These are phyloP conservation scores for Zanthoxylum bungeanum DNA, from an alignment of 345 rosid species.

Conservation along the genomic window DNA sequence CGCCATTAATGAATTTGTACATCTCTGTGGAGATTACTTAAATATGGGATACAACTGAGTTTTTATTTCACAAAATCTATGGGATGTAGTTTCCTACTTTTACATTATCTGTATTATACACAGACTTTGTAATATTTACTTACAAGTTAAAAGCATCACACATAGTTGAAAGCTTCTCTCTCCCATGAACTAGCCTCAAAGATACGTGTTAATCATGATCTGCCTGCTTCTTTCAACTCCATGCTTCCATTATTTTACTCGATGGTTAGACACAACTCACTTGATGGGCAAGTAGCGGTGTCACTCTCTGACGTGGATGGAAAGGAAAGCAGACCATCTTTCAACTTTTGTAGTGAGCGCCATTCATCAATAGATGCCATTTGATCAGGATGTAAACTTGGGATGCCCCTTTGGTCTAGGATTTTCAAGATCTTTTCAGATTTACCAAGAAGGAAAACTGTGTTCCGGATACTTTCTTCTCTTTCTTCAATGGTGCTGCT, in stretches of 20 bases:
- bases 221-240: not conserved
- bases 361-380: constrained; percentile 60
- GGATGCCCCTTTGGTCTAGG: constrained; percentile 38
- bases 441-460: constrained; percentile 62
- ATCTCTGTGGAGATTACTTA: not conserved
- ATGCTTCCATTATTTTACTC: constrained; percentile 17
- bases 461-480: constrained; percentile 46
- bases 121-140: not conserved
- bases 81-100: not conserved
- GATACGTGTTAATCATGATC: not conserved
- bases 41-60: not conserved
- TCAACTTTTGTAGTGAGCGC: constrained; percentile 39
- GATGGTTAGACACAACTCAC: constrained; percentile 28
- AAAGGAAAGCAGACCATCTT: constrained; percentile 5
- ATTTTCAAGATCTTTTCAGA: constrained; percentile 50
- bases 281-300: constrained; percentile 6
- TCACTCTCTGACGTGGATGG: constrained; percentile 17
- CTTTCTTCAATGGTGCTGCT: constrained; percentile 53
- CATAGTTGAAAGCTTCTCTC: not conserved
- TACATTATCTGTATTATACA: not conserved
- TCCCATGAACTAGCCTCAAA: not conserved
- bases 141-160: not conserved
- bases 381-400: constrained; percentile 37
- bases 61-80: not conserved
- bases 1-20: not conserved